Evolutionary conservation across 805 yeast species (phyloP), one percentile per base, ranked within the genome.

Genomic region (Saccharomycopsis sp.): DNA sequence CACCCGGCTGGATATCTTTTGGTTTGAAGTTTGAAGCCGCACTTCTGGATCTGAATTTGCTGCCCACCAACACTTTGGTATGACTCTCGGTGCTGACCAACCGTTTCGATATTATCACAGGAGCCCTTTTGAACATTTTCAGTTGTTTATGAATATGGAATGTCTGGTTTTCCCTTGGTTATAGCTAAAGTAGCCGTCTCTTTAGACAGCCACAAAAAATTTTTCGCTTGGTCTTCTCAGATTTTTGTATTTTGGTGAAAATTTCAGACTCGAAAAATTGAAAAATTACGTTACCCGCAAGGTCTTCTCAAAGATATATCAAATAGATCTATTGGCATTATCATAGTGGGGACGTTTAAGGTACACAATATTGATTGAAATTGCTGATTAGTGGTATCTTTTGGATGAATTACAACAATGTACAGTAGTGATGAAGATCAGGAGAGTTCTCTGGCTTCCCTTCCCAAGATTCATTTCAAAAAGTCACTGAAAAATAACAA

Each of bases 1-100:
- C 57, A 12, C 63, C 63, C n/a, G 63, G 62, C 24, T 51, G 51
- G n/a, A 61, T 52, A 14, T 51, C 37, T 29, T 51, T 34, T 21
- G 63, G 63, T 48, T 56, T 61, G 50, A 61, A 61, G n/a, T 51
- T 57, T 29, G 51, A 56, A 37, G 63, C 55, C 16, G 60, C 37
- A 20, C 62, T 55, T 44, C 51, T 59, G 3, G 54, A 53, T 37
- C 50, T 61, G 54, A 53, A 59, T 46, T 52, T 60, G 37, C 57
- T 47, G 12, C 23, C 24, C 44, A 46, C 41, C 16, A 54, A 24
- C n/a, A 56, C 34, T 12, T 44, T 44, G 21, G 48, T 4, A 44
- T 44, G 48, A 12, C 21, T 16, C 18, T 18, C 21, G 48, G 48
- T 44, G 21, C 48, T 44, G 9, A 44, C 48, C 21, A 44, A 44